phyloP scores from a whole-genome alignment of 2,329 filamentous ascomycete genomes.

The Fusarium pseudocircinatum region DNA sequence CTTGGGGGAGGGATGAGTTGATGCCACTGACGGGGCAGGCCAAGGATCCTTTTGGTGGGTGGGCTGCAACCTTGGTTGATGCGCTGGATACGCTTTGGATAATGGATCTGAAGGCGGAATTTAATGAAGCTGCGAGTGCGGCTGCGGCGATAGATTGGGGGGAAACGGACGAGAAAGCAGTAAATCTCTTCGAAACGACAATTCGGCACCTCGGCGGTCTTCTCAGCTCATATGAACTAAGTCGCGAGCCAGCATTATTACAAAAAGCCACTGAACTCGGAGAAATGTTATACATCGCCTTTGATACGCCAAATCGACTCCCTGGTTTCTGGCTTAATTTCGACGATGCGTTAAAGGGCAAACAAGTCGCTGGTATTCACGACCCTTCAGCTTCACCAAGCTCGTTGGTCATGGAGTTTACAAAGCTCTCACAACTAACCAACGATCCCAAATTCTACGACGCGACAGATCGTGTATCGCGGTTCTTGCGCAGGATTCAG shows the following conservation, averaged over 20 bases:
- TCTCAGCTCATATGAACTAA: conserved; percentile 61
- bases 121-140: conserved; percentile 57
- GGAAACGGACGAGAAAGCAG: conserved; percentile 52
- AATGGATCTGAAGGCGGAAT: conserved; percentile 66
- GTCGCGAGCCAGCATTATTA: conserved; percentile 52
- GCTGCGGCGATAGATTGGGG: conserved; percentile 63
- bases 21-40: conserved; percentile 57
- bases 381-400: conserved; percentile 62
- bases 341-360: conserved; percentile 50
- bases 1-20: conserved; percentile 65
- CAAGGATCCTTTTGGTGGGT: conserved; percentile 62
- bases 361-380: conserved; percentile 61
- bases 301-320: conserved; percentile 64
- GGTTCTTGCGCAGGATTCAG: conserved; percentile 74
- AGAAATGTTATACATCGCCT: conserved; percentile 64
- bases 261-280: conserved; percentile 42
- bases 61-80: conserved; percentile 70
- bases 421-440: conserved; percentile 76
- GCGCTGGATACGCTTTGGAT: conserved; percentile 70
- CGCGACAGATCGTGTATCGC: conserved; percentile 77
- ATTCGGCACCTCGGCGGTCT: conserved; percentile 64
- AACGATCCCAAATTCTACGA: conserved; percentile 79
- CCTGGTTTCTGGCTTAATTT: conserved; percentile 61
- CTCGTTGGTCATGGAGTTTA: conserved; percentile 80
- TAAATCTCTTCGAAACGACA: conserved; percentile 65